Evolutionary conservation across 1,139 yeast species (phyloP).

Genomic region (Saccharomycopsis crataegensis): DNA sequence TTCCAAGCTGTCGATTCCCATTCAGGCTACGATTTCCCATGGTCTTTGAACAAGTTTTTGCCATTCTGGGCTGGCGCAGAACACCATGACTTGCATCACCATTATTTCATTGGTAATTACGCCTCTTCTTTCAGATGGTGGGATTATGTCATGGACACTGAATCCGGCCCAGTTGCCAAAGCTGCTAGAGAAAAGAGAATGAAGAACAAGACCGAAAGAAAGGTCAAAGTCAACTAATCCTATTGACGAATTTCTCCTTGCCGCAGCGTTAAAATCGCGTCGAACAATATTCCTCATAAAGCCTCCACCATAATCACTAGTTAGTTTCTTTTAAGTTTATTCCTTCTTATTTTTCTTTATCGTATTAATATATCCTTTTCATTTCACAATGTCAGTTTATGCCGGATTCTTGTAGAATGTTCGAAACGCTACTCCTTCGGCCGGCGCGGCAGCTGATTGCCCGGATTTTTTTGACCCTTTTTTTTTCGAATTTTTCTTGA

Average conservation of each 20-base stretch:
- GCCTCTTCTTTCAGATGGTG: conserved; percentile 83
- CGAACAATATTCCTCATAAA: background rate
- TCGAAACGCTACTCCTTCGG: no score
- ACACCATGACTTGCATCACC: conserved; percentile 88
- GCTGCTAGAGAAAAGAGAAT: conserved; percentile 27
- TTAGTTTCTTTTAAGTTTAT: background rate
- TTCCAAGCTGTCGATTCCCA: conserved; percentile 88
- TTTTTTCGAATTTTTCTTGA: no score
- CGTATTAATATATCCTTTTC: no score
- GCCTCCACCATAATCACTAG: background rate
- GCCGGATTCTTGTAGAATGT: no score
- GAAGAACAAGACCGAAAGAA: conserved; percentile 22
- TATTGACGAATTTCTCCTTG: background rate
- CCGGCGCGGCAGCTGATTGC: no score
- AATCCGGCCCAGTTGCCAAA: conserved; percentile 38
- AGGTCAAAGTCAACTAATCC: background rate
- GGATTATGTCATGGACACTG: conserved; percentile 69
- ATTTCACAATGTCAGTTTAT: no score
- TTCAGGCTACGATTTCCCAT: conserved; percentile 88
- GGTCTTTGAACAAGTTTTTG: conserved; percentile 75
- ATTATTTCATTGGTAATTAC: conserved; percentile 67
- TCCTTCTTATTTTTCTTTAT: no score
- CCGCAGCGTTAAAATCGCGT: background rate
- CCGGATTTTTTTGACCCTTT: no score
- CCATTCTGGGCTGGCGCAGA: conserved; percentile 95